Evolutionary conservation across 306 rosid species (phyloP).

Genomic region (Fragaria vesca): DNA sequence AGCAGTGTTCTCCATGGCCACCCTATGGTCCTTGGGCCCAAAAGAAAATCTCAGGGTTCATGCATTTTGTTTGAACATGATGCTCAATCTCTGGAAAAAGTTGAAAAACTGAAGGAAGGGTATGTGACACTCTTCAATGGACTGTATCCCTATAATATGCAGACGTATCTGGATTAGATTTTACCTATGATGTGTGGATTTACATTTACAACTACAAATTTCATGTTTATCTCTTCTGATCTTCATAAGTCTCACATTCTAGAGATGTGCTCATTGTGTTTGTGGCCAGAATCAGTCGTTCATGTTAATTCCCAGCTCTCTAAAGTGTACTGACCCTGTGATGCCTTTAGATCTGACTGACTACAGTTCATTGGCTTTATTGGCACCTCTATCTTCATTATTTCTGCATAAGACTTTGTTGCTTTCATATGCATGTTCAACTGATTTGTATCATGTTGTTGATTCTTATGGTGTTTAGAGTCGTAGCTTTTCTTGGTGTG

Average conservation of each 20-base stretch:
- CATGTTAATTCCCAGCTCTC: too few species aligned
- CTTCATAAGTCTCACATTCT: not conserved
- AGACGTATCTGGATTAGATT: not conserved
- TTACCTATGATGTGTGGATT: not conserved
- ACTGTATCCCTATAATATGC: not conserved
- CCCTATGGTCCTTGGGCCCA: conserved; percentile 39
- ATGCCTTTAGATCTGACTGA: not conserved
- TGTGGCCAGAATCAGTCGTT: not conserved
- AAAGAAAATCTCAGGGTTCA: conserved; percentile 49
- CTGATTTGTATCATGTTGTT: not conserved
- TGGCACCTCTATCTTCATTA: not conserved
- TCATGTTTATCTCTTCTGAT: not conserved
- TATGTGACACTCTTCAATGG: conserved; percentile 34
- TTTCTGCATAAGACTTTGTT: not conserved
- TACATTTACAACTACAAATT: not conserved
- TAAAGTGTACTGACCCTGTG: not conserved
- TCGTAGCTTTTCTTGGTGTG: not conserved
- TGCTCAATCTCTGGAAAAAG: conserved; percentile 54
- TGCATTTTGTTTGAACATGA: conserved; percentile 65
- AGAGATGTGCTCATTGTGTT: not conserved
- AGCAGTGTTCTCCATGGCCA: conserved; percentile 33
- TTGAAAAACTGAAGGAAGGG: conserved; percentile 68
- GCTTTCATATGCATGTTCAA: not conserved
- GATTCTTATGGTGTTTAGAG: not conserved
- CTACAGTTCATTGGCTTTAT: not conserved